Base-by-base conservation (phyloP, 441 rosid genomes). In the Jatropha podagrica region DNA sequence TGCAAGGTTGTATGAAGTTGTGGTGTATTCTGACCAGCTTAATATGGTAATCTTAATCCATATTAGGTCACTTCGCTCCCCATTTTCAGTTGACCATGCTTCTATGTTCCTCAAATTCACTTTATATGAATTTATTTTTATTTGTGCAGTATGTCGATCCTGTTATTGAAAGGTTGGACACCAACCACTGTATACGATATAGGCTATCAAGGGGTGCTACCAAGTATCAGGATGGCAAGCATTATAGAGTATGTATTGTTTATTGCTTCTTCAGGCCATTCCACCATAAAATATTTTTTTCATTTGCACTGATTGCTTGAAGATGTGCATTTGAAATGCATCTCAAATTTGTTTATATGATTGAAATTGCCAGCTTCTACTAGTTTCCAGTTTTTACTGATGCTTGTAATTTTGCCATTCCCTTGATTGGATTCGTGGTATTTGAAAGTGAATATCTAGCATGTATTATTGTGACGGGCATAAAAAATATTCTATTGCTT, bases 171-270 rank as follows among this genome's bases (percentile, higher is more conserved):
- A 90, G 90, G 91, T 79, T 95, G 85, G 99, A 95, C 82, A 80
- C 86, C 23, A 89, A 87, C 77, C 79, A 85, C 59, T 86, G 77
- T 73, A 85, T 95, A 77, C 87, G 95, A 41, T 90, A 83, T 72
- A 86, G 85, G 88, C 88, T 95, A 62, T 83, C 91, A 52, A 90
- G 99, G 83, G 86, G 88, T 51, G 97, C 92, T 61, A 95, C 98
- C 51, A 93, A 88, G 80, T 95, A 95, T 79, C 95, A 76, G 84
- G 84, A 93, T 73, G 99, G 99, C 60, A 95, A 91, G 83, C 98
- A 93, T 79, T 95, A 88, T 68, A 86, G 96, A 80, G 99, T 95
- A 84, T 48, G 85, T 62, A 68, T 74, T 72, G 41, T 75, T 74
- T 32, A 70, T 75, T 40, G 20, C 15, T 41, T 68, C 46, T 15